phyloP scores from a whole-genome alignment of 2,329 filamentous ascomycete genomes.

The Didymella pomorum region DNA sequence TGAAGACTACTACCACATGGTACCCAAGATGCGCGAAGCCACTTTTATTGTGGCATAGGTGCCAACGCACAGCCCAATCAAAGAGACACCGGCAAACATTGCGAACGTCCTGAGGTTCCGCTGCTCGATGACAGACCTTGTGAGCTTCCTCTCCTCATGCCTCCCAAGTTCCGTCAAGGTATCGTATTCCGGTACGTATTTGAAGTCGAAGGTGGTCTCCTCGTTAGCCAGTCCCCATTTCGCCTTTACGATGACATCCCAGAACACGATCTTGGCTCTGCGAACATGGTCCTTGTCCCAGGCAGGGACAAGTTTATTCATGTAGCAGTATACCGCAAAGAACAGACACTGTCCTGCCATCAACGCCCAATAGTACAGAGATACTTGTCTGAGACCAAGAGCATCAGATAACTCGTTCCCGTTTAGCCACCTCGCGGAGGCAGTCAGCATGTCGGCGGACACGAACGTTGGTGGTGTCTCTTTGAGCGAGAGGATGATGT shows the following conservation, averaged over 20 bases:
- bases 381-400: constrained; percentile 66
- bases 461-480: constrained; percentile 71
- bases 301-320: constrained; percentile 58
- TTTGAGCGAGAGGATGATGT: constrained; percentile 75
- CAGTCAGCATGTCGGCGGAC: constrained; percentile 71
- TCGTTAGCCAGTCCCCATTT: constrained; percentile 69
- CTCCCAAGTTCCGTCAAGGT: constrained; percentile 60
- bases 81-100: constrained; percentile 49
- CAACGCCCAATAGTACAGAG: constrained; percentile 65
- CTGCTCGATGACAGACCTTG: constrained; percentile 53
- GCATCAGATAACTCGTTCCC: constrained; percentile 68
- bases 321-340: constrained; percentile 65
- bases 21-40: constrained; percentile 28
- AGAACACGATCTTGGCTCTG: constrained; percentile 62
- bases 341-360: constrained; percentile 72
- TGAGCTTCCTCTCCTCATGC: constrained; percentile 50
- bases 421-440: constrained; percentile 74
- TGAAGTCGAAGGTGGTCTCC: constrained; percentile 73
- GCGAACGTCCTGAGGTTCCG: constrained; percentile 58
- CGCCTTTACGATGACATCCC: constrained; percentile 68
- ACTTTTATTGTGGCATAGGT: constrained; percentile 38
- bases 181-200: constrained; percentile 68
- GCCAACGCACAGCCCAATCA: constrained; percentile 38
- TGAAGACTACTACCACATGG: constrained; percentile 26
- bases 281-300: constrained; percentile 63